Percentiles rank a stretch among this genome's conserved stretches.
Conservation (phyloP, 257 asterid species). For the Oldenlandia corymbosa region DNA sequence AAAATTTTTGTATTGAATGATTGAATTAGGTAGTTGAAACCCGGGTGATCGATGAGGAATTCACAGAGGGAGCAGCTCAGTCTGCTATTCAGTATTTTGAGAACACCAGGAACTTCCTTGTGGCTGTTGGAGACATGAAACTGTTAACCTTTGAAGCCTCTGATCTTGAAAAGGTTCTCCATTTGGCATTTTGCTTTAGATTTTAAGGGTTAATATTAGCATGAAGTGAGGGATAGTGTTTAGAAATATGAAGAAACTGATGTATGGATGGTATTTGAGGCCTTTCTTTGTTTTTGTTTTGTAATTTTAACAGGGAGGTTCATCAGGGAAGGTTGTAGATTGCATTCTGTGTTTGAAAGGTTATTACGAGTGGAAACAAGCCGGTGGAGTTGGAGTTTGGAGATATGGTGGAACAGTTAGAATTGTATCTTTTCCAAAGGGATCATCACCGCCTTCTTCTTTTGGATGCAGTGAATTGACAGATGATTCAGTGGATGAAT, state of each 20-base stretch:
- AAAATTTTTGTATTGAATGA: neutral
- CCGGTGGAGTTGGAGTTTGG: slow-evolving; percentile 92
- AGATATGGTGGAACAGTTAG: slow-evolving; percentile 83
- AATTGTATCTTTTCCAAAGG: slow-evolving; percentile 61
- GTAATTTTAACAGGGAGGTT: slow-evolving; percentile 58
- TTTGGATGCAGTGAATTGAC: slow-evolving; percentile 64
- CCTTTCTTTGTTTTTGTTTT: slow-evolving; percentile 8
- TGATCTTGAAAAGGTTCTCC: slow-evolving; percentile 75
- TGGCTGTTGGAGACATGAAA: slow-evolving; percentile 79
- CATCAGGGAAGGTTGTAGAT: slow-evolving; percentile 87
- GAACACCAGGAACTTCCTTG: slow-evolving; percentile 82
- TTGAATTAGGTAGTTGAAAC: slow-evolving; percentile 72
- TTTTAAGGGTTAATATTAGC: neutral
- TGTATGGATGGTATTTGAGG: slow-evolving; percentile 10
- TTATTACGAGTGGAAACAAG: slow-evolving; percentile 75
- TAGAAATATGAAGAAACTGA: neutral
- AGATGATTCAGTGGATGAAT: slow-evolving; percentile 68
- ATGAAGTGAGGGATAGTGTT: neutral
- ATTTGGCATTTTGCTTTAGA: neutral
- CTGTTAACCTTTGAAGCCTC: slow-evolving; percentile 86
- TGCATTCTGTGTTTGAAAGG: slow-evolving; percentile 91
- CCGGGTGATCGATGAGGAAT: slow-evolving; percentile 66
- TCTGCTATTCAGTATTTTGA: slow-evolving; percentile 93
- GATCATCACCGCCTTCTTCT: slow-evolving; percentile 56
- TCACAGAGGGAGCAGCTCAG: slow-evolving; percentile 88